phyloP scores from a whole-genome alignment of 2,329 filamentous ascomycete genomes.

The Talaromyces verruculosus region DNA sequence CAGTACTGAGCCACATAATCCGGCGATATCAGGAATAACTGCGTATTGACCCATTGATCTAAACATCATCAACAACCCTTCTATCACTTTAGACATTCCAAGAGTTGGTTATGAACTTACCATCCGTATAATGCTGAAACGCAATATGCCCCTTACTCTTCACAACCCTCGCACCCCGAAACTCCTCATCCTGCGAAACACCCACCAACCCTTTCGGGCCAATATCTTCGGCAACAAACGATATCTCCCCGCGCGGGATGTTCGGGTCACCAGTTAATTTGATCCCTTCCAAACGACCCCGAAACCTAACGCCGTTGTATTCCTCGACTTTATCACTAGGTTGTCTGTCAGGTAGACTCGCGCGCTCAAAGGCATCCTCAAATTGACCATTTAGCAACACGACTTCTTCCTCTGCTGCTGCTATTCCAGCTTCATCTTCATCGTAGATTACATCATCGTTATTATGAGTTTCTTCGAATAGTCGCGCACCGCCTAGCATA shows the following conservation, averaged over 20 bases:
- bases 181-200: conserved; percentile 64
- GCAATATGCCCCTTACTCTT: conserved; percentile 76
- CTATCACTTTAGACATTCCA: background rate
- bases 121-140: conserved; percentile 65
- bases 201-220: conserved; percentile 64
- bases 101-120: conserved; percentile 52
- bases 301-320: conserved; percentile 53
- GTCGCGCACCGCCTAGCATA: background rate
- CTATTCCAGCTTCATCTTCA: conserved; percentile 40
- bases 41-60: conserved; percentile 74
- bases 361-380: conserved; percentile 19
- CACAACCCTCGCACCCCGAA: conserved; percentile 73
- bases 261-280: conserved; percentile 92
- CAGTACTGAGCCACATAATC: conserved; percentile 80
- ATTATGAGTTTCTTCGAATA: conserved; percentile 1
- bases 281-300: conserved; percentile 73
- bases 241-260: conserved; percentile 80
- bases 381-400: conserved; percentile 7
- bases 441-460: background rate
- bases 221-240: conserved; percentile 78
- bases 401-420: conserved; percentile 12
- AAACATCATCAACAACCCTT: conserved; percentile 13
- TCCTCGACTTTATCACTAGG: conserved; percentile 20
- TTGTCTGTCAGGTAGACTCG: background rate
- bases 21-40: conserved; percentile 76